phyloP scores from a whole-genome alignment of 208 protist genomes.

The Porcisia hertigi region DNA sequence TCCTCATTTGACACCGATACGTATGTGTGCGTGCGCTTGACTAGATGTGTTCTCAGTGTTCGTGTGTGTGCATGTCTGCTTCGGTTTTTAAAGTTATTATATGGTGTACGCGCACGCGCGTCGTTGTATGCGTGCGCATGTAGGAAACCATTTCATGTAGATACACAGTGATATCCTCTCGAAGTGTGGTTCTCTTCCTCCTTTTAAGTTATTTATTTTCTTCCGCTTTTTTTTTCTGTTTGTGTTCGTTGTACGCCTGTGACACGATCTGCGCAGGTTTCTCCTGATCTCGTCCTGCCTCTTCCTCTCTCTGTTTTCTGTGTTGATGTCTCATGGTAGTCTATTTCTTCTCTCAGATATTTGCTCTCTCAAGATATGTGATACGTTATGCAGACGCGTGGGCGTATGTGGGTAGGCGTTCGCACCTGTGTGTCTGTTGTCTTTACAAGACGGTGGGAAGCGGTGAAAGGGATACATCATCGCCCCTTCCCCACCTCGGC shows the following conservation, averaged over 20 bases:
- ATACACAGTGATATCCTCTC: no score
- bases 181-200: background rate
- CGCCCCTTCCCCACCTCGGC: no score
- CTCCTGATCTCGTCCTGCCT: background rate
- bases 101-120: background rate
- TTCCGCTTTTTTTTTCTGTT: background rate
- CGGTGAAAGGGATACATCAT: no score
- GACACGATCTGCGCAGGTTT: background rate
- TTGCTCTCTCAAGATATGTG: background rate
- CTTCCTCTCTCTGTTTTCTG: background rate
- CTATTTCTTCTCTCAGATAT: background rate
- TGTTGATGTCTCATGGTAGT: background rate
- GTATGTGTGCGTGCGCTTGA: background rate
- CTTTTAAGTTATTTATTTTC: background rate
- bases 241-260: background rate
- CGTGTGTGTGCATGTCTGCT: background rate
- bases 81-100: background rate
- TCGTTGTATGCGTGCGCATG: background rate
- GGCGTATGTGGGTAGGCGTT: no score
- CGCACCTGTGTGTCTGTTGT: no score
- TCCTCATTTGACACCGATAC: background rate
- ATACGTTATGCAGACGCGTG: no score
- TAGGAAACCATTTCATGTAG: background rate
- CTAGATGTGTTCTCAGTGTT: background rate
- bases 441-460: no score